These are phyloP conservation scores for Beverwykella pulmonaria DNA, from an alignment of 495 filamentous ascomycete genomes.

Conservation along the genomic window DNA sequence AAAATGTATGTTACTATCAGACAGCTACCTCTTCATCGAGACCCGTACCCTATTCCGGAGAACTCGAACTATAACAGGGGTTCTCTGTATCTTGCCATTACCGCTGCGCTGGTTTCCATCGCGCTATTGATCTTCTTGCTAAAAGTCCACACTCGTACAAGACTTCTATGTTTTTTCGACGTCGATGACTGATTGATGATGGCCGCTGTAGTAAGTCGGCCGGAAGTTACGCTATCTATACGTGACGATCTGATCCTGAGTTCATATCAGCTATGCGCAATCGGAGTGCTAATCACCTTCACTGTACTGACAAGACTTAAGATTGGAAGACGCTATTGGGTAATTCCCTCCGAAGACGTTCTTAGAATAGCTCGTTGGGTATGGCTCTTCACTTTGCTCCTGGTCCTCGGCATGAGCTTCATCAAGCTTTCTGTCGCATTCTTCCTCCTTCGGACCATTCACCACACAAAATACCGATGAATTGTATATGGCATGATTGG, in stretches of 20 bases:
- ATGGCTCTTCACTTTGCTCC: conserved; percentile 4
- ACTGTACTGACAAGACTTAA: background rate
- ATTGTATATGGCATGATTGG: conserved; percentile 8
- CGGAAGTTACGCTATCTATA: background rate
- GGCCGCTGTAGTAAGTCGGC: conserved; percentile 3
- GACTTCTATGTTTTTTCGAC: conserved; percentile 12
- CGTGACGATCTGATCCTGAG: background rate
- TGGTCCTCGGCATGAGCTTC: conserved; percentile 8
- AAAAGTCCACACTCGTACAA: conserved; percentile 8
- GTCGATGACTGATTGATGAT: conserved; percentile 17
- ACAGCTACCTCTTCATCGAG: background rate
- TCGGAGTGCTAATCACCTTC: conserved; percentile 1
- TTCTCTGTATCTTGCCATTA: conserved; percentile 9
- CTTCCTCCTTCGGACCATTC: conserved; percentile 12
- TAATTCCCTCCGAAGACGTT: background rate
- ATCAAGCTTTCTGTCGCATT: conserved; percentile 10
- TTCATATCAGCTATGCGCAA: background rate
- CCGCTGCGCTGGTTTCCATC: conserved; percentile 8
- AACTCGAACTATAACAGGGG: conserved; percentile 5
- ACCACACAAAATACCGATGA: background rate
- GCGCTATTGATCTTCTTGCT: conserved; percentile 16
- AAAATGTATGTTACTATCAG: background rate
- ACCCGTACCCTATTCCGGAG: background rate
- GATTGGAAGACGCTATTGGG: background rate
- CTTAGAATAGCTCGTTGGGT: background rate